A percentile compares a stretch with the other conserved stretches of the same genome.
These are phyloP conservation scores for Backusella liffmaniae DNA, from an alignment of 192 early-diverging fungal species.

Conservation along the genomic window DNA sequence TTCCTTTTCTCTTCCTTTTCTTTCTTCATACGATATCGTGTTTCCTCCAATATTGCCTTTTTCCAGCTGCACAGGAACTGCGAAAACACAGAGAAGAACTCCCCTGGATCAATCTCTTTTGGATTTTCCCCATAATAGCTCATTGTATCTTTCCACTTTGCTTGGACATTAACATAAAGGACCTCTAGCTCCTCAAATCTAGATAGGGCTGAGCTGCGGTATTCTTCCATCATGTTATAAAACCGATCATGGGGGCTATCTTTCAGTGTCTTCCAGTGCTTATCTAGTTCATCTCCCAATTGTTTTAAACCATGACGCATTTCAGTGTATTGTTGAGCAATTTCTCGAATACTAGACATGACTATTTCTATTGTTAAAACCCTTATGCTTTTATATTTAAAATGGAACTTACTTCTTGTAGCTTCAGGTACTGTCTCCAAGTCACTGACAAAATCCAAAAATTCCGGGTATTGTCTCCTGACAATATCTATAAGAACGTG, in stretches of 20 bases:
- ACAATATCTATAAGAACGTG: conserved; percentile 69
- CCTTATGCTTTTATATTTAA: not conserved
- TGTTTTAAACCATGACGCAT: conserved; percentile 39
- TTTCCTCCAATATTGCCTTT: not conserved
- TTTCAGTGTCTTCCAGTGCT: conserved; percentile 33
- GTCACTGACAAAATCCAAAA: conserved; percentile 62
- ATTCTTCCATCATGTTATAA: conserved; percentile 60
- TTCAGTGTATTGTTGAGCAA: conserved; percentile 34
- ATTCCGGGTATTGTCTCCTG: conserved; percentile 57
- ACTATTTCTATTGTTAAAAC: conserved; percentile 14
- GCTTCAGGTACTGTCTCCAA: conserved; percentile 63
- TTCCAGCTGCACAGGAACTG: not conserved
- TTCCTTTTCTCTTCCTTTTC: conserved; percentile 7
- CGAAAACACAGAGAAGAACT: conserved; percentile 1
- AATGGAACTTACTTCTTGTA: conserved; percentile 50
- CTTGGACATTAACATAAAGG: conserved; percentile 64
- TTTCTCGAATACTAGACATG: conserved; percentile 28
- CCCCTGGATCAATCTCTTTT: not conserved
- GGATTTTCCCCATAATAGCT: conserved; percentile 55
- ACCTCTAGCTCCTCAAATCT: conserved; percentile 55
- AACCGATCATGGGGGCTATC: conserved; percentile 62
- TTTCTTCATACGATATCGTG: not conserved
- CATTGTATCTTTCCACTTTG: conserved; percentile 63
- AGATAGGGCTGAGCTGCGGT: conserved; percentile 52
- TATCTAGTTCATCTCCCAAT: conserved; percentile 39